Evolutionary conservation across 2,329 filamentous ascomycete species (phyloP), one percentile per base, ranked within the genome.

Genomic region (Leptographium radiaticola): DNA sequence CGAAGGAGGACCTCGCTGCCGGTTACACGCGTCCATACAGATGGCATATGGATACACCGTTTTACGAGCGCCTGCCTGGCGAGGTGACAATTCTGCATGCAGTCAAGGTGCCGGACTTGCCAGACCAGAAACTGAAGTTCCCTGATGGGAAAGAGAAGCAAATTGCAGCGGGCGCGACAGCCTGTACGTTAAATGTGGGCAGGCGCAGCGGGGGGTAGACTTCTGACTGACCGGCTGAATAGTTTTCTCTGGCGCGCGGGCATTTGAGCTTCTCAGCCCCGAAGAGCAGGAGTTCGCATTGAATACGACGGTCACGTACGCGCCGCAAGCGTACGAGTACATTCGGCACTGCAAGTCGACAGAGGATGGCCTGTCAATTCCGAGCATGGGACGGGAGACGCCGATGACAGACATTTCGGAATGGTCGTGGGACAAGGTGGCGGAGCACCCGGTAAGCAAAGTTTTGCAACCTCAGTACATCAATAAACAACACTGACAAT

Each of bases 41-140:
- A 53, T 89, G 86, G 86, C 86, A 89, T 64, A 88, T 89, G 52
- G 86, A 89, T 62, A 85, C 86, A 3, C 85, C 86, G 1, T 70
- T 89, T 7, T 89, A 89, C 62, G 83, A 79, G 18, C 75, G 88
- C 5, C 78, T 86, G 18, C 85, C 86, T 1, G 84, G 86, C 2
- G 75, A 81, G 36, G 85, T 83, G 4, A 89, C 86, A 0, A 81
- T 81, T 1, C 73, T 89, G 18, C 73, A 89, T 54, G 86, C 86
- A 0, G 84, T 89, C 12, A 73, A 75, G 39, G 84, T 89, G 0
- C 86, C 86, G 0, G 84, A 51, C 34, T 46, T 56, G 45, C 50
- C 54, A 1, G 53, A 57, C 18, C 56, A 56, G 51, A 56, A 45
- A 20, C 48, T 59, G 1, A 31, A 36, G n/a, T 59, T 57, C 25